Conservation (phyloP, 352 stramenopile species). For the Globisporangium spinosum region DNA sequence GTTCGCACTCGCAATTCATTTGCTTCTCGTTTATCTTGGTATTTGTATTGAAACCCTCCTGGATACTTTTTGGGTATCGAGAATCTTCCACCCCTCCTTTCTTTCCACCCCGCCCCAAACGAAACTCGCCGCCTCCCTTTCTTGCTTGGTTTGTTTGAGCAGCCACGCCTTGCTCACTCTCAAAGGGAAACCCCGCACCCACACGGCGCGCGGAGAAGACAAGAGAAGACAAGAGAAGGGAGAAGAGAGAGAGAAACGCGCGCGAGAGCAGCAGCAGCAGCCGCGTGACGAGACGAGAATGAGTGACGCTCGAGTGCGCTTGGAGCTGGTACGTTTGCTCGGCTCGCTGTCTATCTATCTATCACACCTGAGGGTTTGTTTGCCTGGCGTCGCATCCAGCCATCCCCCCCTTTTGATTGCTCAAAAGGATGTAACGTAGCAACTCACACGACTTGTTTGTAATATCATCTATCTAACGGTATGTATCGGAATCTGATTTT, state of each 20-base stretch:
- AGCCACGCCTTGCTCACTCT: neutral
- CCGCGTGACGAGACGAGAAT: constrained; percentile 1
- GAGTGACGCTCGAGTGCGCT: constrained; percentile 14
- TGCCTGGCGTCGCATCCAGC: neutral
- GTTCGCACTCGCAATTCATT: neutral
- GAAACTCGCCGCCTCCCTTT: neutral
- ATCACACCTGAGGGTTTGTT: neutral
- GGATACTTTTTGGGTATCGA: neutral
- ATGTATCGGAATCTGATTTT: neutral
- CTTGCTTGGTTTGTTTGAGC: neutral
- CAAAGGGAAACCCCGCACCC: constrained; percentile 10
- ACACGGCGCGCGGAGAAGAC: neutral
- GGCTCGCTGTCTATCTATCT: neutral
- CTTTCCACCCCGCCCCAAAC: neutral
- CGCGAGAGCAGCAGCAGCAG: neutral
- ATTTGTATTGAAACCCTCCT: neutral
- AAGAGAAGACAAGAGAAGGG: neutral
- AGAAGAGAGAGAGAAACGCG: neutral
- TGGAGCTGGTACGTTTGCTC: constrained; percentile 14
- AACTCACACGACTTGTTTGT: constrained; percentile 2
- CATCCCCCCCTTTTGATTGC: too few species aligned
- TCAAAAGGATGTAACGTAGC: neutral
- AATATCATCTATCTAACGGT: neutral
- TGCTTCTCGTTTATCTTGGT: neutral
- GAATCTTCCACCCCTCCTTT: neutral